Base-by-base conservation (phyloP, 208 protist species). In the Vickermania spadyakhi region DNA sequence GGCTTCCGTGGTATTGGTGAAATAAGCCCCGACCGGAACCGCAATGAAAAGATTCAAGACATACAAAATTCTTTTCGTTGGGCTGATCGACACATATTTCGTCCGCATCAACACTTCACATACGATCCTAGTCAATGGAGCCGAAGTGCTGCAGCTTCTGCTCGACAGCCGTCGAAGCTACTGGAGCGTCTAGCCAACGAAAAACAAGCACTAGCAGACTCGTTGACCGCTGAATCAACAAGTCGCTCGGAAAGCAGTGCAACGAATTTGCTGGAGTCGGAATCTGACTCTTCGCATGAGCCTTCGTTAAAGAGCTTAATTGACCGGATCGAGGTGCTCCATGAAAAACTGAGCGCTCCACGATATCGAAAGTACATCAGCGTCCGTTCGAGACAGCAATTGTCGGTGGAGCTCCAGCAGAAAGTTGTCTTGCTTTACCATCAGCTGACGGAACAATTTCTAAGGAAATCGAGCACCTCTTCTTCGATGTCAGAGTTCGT, bases 101-200 rank as follows among this genome's bases (percentile, higher is more conserved):
- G 86, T 0, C 86, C 86, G 0, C 86, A 93, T 52, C 79, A 89
- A 57, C 78, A 86, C 74, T 90, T 89, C 63, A 93, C 83, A 23
- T 85, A 89, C 66, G 86, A 93, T 66, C 86, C 86, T 0, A 76
- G 73, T 1, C 80, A 67, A 57, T 89, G 81, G 86, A 89, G 82
- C 49, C 70, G 86, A 25, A 21, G 42, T 13, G 56, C 89, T n/a
- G n/a, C n/a, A n/a, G n/a, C n/a, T n/a, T n/a, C n/a, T n/a, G n/a
- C n/a, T n/a, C n/a, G n/a, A n/a, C n/a, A n/a, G n/a, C n/a, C n/a
- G n/a, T n/a, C n/a, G n/a, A n/a, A n/a, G n/a, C n/a, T n/a, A n/a
- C n/a, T n/a, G n/a, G n/a, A n/a, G n/a, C n/a, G n/a, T n/a, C n/a
- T n/a, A n/a, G n/a, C n/a, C n/a, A n/a, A n/a, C n/a, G n/a, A n/a